Conservation (phyloP, 371 early-diverging fungal species). For the Mortierella sp. region DNA sequence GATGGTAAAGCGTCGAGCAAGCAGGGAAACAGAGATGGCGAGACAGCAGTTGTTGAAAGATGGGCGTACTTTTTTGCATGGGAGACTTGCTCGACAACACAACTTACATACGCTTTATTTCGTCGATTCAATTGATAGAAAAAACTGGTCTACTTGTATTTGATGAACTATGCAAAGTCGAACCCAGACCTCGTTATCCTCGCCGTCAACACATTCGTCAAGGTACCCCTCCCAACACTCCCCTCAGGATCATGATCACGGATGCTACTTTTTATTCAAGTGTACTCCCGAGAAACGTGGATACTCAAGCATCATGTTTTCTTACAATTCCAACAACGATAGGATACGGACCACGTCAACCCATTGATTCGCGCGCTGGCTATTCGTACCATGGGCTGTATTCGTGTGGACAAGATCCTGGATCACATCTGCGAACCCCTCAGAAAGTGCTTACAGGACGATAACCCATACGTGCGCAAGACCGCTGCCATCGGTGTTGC, state of each 20-base stretch:
- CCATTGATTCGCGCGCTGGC: conserved; percentile 96
- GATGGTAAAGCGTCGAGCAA: conserved; percentile 96
- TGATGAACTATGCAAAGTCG: conserved; percentile 86
- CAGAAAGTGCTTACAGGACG: conserved; percentile 85
- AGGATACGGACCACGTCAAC: conserved; percentile 96
- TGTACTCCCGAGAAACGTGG: too few species aligned
- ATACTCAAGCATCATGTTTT: conserved; percentile 92
- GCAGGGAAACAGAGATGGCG: conserved; percentile 98
- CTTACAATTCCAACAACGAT: conserved; percentile 71
- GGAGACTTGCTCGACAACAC: too few species aligned
- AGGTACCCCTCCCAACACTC: conserved; percentile 71
- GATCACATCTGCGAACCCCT: conserved; percentile 91
- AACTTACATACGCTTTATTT: too few species aligned
- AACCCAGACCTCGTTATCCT: conserved; percentile 92
- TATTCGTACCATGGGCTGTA: conserved; percentile 92
- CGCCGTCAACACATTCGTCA: conserved; percentile 82
- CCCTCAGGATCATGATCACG: neutral
- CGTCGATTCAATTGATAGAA: conserved; percentile 94
- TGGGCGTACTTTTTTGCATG: conserved; percentile 91
- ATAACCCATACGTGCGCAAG: conserved; percentile 82
- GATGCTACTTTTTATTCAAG: neutral
- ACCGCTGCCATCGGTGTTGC: conserved; percentile 76
- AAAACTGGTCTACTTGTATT: conserved; percentile 93
- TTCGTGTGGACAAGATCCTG: conserved; percentile 83
- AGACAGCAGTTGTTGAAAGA: conserved; percentile 96